phyloP scores from a whole-genome alignment of 805 yeast species.

The Cyberlindnera meyerae region DNA sequence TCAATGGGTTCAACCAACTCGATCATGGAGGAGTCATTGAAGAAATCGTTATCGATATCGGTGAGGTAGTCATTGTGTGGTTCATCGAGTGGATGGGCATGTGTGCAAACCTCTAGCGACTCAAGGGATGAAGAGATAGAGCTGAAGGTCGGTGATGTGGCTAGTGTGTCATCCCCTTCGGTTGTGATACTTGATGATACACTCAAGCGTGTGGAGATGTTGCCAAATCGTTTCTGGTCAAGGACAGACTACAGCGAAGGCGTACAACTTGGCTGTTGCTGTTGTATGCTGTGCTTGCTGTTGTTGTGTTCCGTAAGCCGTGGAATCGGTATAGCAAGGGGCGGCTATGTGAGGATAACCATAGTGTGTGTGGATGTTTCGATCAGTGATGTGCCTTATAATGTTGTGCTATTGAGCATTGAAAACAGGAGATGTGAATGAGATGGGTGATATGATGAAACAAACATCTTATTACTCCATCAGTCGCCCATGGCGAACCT shows the following conservation, averaged over 20 bases:
- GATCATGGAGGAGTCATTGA: slow-evolving; percentile 5
- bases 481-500: too few relatives aligned
- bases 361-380: neutral
- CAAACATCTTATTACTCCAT: too few relatives aligned
- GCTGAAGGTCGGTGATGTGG: slow-evolving; percentile 8
- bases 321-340: slow-evolving; percentile 23
- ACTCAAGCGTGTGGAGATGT: slow-evolving; percentile 7
- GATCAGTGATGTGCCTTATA: neutral
- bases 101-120: slow-evolving; percentile 13
- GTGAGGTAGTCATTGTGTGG: slow-evolving; percentile 12
- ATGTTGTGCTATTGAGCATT: too few relatives aligned
- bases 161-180: slow-evolving; percentile 1
- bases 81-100: slow-evolving; percentile 21
- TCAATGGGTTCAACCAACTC: slow-evolving; percentile 4
- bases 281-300: neutral
- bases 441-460: too few relatives aligned
- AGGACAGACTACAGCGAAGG: slow-evolving; percentile 24
- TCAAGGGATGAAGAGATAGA: slow-evolving; percentile 13
- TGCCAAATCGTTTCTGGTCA: slow-evolving; percentile 18
- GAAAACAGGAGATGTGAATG: too few relatives aligned
- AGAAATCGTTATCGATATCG: slow-evolving; percentile 23
- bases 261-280: slow-evolving; percentile 3
- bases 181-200: slow-evolving; percentile 6
- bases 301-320: neutral
- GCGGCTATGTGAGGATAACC: slow-evolving; percentile 7